Evolutionary conservation across 2,329 filamentous ascomycete genomes (phyloP), one percentile per base, ranked within the genome.

Genomic region (Fusarium beomiforme): DNA sequence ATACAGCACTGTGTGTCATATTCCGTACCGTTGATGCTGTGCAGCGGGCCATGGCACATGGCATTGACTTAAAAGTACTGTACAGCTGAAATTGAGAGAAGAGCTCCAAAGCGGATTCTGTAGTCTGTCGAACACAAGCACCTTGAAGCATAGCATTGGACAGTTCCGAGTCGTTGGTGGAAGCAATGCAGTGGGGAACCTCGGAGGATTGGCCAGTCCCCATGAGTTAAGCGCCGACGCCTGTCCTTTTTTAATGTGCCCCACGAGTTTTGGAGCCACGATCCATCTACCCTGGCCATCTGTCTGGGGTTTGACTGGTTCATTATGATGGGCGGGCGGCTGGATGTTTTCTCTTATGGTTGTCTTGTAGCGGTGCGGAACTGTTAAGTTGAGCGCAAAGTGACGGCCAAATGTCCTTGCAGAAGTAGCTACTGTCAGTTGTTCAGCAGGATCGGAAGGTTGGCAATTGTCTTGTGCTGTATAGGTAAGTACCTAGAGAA

Each of bases 181-280:
- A 82, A 81, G 82, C 79, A 81, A 73, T 61, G 62, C 50, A 57
- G 70, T 72, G 70, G 70, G 83, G 79, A 64, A 54, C 51, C 70
- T 44, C 53, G 53, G 69, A 71, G 69, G 69, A 70, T 64, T 71
- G 64, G 37, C 59, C 69, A 69, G 67, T 71, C 75, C 81, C 70
- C 79, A 73, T 78, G 77, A 78, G 77, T 81, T 89, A 89, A 89
- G 87, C 87, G 87, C 87, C 85, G 83, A 84, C 79, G 82, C 83
- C 83, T 86, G 85, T 84, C 82, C 78, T 76, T 77, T 79, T 80
- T 80, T 79, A 80, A 82, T 86, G 85, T 85, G 82, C 81, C 82
- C 82, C 78, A 79, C 78, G 78, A 66, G 75, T 76, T 79, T 73
- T 67, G 71, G 68, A 56, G 57, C 67, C 63, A 74, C 64, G 67